These are phyloP conservation scores for Solanum dulcamara DNA, from an alignment of 257 asterid species.

Conservation along the genomic window DNA sequence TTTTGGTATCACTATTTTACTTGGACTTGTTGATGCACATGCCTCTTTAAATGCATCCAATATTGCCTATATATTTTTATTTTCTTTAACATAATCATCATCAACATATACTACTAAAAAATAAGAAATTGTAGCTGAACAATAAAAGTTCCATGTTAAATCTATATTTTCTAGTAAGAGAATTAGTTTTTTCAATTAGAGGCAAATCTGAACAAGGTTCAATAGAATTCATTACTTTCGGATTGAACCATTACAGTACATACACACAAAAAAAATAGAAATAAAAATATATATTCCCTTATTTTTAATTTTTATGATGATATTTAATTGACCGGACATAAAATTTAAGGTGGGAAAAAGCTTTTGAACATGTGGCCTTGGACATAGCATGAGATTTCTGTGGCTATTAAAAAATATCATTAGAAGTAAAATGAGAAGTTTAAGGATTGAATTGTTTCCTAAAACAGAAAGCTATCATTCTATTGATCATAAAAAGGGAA, in stretches of 20 bases:
- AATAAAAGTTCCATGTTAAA: too few relatives aligned
- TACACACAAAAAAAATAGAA: not conserved
- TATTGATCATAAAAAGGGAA: not conserved
- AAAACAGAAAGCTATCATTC: not conserved
- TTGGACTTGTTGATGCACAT: slow-evolving; percentile 9
- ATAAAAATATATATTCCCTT: too few relatives aligned
- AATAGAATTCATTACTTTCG: too few relatives aligned
- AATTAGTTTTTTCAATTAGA: not conserved
- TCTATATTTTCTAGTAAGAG: too few relatives aligned
- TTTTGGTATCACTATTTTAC: slow-evolving; percentile 16
- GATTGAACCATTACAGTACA: too few relatives aligned
- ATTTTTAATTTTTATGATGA: not conserved
- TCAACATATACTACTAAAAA: not conserved
- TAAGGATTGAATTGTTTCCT: not conserved
- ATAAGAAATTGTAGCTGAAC: too few relatives aligned
- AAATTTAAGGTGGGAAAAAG: not conserved
- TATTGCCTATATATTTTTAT: slow-evolving; percentile 3
- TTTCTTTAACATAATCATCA: not conserved
- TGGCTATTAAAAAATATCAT: not conserved
- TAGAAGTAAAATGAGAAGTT: not conserved
- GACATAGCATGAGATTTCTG: not conserved
- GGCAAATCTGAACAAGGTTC: too few relatives aligned
- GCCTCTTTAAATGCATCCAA: slow-evolving; percentile 23
- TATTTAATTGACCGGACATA: not conserved
- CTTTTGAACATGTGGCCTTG: not conserved